phyloP scores from a whole-genome alignment of 2,329 filamentous ascomycete genomes.

The Alternaria tenuissima region DNA sequence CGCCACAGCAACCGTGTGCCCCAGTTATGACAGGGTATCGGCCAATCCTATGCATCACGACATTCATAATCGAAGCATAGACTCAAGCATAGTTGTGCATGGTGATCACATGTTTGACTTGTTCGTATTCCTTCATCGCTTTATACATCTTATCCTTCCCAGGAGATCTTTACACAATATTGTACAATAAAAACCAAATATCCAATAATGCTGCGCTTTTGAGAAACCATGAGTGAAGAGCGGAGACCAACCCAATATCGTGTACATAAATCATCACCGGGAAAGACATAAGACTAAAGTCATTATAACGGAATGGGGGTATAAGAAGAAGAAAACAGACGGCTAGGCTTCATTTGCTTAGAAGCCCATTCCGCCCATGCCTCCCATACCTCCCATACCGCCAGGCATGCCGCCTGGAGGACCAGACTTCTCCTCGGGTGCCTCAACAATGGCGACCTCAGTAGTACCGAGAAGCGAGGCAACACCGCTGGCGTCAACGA shows the following conservation, averaged over 20 bases:
- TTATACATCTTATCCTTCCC: conserved; percentile 43
- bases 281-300: conserved; percentile 43
- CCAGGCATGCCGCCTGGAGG: conserved; percentile 65
- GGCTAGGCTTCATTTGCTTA: conserved; percentile 49
- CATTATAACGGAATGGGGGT: conserved; percentile 44
- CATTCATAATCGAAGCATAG: conserved; percentile 9
- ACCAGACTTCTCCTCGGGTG: conserved; percentile 83
- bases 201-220: conserved; percentile 48
- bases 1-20: conserved; percentile 30
- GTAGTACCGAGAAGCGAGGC: conserved; percentile 97
- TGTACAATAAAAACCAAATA: conserved; percentile 43
- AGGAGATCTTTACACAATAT: conserved; percentile 44
- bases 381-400: conserved; percentile 60
- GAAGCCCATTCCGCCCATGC: conserved; percentile 69
- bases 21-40: not conserved
- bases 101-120: conserved; percentile 19
- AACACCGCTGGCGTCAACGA: conserved; percentile 93
- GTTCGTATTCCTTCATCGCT: conserved; percentile 41
- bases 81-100: conserved; percentile 7
- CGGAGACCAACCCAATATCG: conserved; percentile 48
- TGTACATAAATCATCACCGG: conserved; percentile 46
- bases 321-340: conserved; percentile 41
- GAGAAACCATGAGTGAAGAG: conserved; percentile 50
- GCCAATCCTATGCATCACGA: conserved; percentile 1
- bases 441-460: conserved; percentile 97